A percentile compares a stretch with the other conserved stretches of the same genome.
These are phyloP conservation scores for Vachellia pachyceras DNA, from an alignment of 306 rosid genomes.

Conservation along the genomic window DNA sequence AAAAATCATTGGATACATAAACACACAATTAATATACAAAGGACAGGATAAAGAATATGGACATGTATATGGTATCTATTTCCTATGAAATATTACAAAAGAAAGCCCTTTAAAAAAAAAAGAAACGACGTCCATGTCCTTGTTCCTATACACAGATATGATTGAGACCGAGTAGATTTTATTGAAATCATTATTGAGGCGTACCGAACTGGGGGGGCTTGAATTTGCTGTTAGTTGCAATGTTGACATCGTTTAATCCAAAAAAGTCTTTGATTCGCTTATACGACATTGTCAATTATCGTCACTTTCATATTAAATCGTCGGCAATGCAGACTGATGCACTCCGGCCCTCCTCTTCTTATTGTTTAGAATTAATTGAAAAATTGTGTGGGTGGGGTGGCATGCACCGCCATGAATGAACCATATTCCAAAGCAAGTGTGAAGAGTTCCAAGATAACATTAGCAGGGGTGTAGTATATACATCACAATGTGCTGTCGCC, in stretches of 20 bases:
- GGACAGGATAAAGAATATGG: too few species aligned
- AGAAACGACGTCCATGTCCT: neutral
- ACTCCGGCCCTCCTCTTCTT: neutral
- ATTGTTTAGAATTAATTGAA: neutral
- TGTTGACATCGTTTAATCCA: neutral
- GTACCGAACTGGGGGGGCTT: slow-evolving; percentile 2
- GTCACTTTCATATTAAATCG: neutral
- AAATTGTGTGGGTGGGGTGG: neutral
- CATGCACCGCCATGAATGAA: slow-evolving; percentile 52
- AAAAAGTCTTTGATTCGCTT: neutral
- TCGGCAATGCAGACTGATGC: slow-evolving; percentile 6
- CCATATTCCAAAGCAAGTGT: slow-evolving; percentile 35
- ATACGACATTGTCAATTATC: neutral
- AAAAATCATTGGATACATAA: too few species aligned
- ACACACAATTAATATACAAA: too few species aligned
- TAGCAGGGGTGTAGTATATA: neutral
- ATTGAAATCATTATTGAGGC: neutral
- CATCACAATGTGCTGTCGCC: slow-evolving; percentile 31
- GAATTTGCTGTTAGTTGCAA: slow-evolving; percentile 7
- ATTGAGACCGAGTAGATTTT: neutral
- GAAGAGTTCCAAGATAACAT: neutral
- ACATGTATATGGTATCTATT: neutral
- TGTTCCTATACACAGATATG: neutral
- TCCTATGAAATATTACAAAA: neutral
- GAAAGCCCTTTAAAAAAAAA: neutral